Base-by-base conservation (phyloP, 1,284 basidiomycete genomes). In the Golubevia sp. region DNA sequence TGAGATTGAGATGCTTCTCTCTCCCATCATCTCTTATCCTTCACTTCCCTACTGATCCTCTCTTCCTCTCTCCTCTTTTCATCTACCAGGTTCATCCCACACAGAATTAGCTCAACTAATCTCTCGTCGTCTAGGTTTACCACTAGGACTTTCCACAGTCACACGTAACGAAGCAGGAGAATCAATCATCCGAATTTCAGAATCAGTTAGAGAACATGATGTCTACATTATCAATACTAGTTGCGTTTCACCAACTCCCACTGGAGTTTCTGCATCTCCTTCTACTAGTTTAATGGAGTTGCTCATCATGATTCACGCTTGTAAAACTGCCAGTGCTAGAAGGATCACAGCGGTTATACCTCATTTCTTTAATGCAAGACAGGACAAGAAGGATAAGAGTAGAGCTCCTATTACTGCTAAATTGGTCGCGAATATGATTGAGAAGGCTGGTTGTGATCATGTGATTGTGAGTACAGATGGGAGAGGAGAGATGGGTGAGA, bases 241-340 rank as follows among this genome's bases (percentile, higher is more conserved):
- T 13, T 81, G 74, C 59, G 70, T 70, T 64, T 67, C 67, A 3
- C 74, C 75, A 20, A 73, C 65, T 4, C 68, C 67, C 15, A 62
- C 68, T 11, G 71, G 66, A 11, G 56, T 59, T 1, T 67, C 68
- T 23, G 67, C 69, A 8, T 71, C 67, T 18, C 77, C 79, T 61
- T 76, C 76, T 85, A 94, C 92, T 18, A 88, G 92, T 56, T 88
- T 97, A 67, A 94, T 96, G 91, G 94, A 98, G 85, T 88, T 97
- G 56, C 96, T 96, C 84, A 99, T 99, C 84, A 98, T 99, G 95
- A 97, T 98, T 78, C 96, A 99, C 84, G 96, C 97, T 15, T 98
- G 97, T 90, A 97, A 97, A 74, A 82, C 84, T 56, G 82, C 83
- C 5, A 95, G 93, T 70, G 95, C 96, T 59, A 92, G 91, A 83